Base-by-base conservation (phyloP, 495 filamentous ascomycete species). In the Aspergillus bridgeri region DNA sequence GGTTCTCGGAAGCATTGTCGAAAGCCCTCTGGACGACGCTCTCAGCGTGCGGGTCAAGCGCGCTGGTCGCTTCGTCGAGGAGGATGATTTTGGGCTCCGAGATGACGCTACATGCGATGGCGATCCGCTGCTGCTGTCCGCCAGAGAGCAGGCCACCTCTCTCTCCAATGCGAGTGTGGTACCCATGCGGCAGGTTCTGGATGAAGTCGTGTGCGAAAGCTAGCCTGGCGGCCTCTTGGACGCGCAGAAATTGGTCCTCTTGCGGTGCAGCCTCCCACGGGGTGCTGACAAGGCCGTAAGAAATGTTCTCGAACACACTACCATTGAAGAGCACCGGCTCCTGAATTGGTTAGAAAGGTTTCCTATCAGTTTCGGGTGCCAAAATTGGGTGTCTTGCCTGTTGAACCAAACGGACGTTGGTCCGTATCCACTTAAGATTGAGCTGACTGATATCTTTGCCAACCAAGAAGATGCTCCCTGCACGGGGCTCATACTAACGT, bases 51-150 rank as follows among this genome's bases (percentile, higher is more conserved):
- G 90, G 92, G 68, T 96, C 92, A 5, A 96, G 79, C 3, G 89
- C 90, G 24, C 83, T 87, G 2, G 92, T 96, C 13, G 92, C 92
- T 68, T 96, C 92, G 61, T 96, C 92, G 3, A 96, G 82, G 0
- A 96, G 77, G 1, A 96, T 79, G 62, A 96, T 87, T 71, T 89
- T 89, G n/a, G 92, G 92, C 63, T 96, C 79, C 6, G 82, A 85
- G 27, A 86, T 86, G 33, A 96, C 86, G n/a, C 89, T 89, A 56
- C 92, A 81, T 3, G 92, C 91, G 63, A 86, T 85, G 6, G 81
- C 81, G 64, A 96, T 89, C 47, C 92, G 85, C 66, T 96, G 92
- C 68, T 95, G 95, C 72, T 96, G 92, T n/a, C 92, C 92, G 61
- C 92, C 92, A 22, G 86, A 90, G 45, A 96, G 75, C 21, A 93